phyloP scores from a whole-genome alignment of 495 filamentous ascomycete species.

The Hypoxylon fuscum region DNA sequence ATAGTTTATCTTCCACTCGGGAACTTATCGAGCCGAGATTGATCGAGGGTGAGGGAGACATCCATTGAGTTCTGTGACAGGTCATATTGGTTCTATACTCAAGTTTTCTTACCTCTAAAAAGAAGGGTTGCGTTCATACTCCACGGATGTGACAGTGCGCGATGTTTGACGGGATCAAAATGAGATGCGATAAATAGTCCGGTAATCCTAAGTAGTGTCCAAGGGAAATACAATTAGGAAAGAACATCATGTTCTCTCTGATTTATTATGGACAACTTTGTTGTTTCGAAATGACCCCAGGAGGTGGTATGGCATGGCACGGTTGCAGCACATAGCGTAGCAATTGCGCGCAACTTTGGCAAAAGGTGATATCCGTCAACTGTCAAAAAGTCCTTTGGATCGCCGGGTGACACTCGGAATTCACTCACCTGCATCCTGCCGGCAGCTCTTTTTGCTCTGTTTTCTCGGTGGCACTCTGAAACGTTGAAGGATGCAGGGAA shows the following conservation, averaged over 20 bases:
- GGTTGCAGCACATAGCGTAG: slow-evolving; percentile 17
- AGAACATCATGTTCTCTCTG: neutral
- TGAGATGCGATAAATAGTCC: neutral
- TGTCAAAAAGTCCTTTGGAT: slow-evolving; percentile 25
- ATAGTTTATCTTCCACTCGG: neutral
- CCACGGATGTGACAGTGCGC: neutral
- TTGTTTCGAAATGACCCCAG: slow-evolving; percentile 11
- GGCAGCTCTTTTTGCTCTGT: slow-evolving; percentile 1
- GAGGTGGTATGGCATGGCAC: slow-evolving; percentile 19
- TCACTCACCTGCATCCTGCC: neutral
- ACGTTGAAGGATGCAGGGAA: slow-evolving; percentile 21
- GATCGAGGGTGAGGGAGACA: neutral
- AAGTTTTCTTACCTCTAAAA: neutral
- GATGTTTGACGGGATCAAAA: neutral
- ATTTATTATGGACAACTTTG: neutral
- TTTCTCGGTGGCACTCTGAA: slow-evolving; percentile 13
- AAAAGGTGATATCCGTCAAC: slow-evolving; percentile 11
- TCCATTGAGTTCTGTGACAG: neutral
- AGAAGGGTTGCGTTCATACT: neutral
- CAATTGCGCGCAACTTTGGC: neutral
- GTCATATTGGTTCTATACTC: neutral
- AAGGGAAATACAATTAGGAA: neutral
- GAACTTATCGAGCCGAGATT: neutral
- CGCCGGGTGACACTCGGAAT: slow-evolving; percentile 4
- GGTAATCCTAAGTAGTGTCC: neutral